Percentiles rank a stretch among this genome's conserved stretches.
phyloP scores from a whole-genome alignment of 1,284 basidiomycete species.

The Trametes pubescens region DNA sequence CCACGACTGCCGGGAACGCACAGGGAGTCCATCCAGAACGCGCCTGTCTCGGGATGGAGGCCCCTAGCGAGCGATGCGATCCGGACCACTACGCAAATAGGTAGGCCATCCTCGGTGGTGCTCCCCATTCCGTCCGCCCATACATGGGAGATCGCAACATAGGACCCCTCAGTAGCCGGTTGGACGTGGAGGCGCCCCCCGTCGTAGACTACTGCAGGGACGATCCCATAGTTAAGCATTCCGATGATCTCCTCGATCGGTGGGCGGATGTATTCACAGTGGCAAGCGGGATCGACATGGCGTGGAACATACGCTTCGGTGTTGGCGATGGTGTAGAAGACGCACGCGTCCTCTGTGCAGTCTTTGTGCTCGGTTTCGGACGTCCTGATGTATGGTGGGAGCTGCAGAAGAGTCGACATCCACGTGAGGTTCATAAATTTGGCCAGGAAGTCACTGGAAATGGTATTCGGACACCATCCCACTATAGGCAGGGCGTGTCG shows the following conservation, averaged over 20 bases:
- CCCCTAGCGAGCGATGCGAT: slow-evolving; percentile 12
- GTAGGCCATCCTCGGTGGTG: slow-evolving; percentile 29
- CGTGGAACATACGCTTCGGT: slow-evolving; percentile 8
- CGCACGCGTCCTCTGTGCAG: slow-evolving; percentile 16
- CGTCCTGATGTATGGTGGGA: slow-evolving; percentile 11
- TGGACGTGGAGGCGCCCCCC: neutral
- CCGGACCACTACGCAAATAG: slow-evolving; percentile 25
- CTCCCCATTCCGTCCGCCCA: slow-evolving; percentile 36
- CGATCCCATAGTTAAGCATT: slow-evolving; percentile 6
- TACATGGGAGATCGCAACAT: slow-evolving; percentile 33
- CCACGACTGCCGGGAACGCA: slow-evolving; percentile 23
- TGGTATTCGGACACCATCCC: slow-evolving; percentile 23
- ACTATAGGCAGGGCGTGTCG: slow-evolving; percentile 5
- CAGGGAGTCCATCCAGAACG: slow-evolving; percentile 36
- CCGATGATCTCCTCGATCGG: slow-evolving; percentile 14
- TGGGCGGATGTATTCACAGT: slow-evolving; percentile 13
- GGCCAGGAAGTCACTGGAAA: slow-evolving; percentile 3
- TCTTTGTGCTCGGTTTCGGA: slow-evolving; percentile 11
- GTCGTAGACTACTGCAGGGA: slow-evolving; percentile 15
- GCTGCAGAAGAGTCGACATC: slow-evolving; percentile 17
- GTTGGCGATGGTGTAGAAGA: slow-evolving; percentile 20
- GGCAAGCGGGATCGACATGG: slow-evolving; percentile 21
- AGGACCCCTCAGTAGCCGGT: slow-evolving; percentile 5
- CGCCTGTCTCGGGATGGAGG: slow-evolving; percentile 20
- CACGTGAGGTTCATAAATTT: neutral